Conservation (phyloP, 2,329 filamentous ascomycete genomes). For the Fusarium neocosmosporiellum region DNA sequence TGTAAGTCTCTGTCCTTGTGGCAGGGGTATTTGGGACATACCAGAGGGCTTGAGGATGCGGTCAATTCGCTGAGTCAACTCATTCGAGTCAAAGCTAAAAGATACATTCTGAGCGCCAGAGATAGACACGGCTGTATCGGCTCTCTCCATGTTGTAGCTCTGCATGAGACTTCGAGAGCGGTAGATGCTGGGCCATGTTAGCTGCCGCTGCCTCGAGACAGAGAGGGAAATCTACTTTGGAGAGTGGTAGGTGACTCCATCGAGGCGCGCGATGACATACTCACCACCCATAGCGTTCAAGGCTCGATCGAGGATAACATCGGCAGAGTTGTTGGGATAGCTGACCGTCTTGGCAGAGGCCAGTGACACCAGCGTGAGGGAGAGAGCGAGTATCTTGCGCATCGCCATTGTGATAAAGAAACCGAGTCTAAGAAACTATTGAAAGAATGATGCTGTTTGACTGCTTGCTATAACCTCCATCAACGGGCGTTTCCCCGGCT, state of each 20-base stretch:
- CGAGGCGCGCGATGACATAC: neutral
- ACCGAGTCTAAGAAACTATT: neutral
- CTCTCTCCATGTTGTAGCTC: conserved; percentile 14
- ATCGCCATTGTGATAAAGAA: neutral
- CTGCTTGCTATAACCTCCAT: neutral
- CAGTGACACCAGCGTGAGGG: neutral
- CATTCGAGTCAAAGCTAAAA: conserved; percentile 3
- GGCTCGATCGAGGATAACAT: conserved; percentile 1
- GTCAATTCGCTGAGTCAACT: conserved; percentile 15
- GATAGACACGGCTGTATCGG: conserved; percentile 13
- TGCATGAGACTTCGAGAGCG: conserved; percentile 30
- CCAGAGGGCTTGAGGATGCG: conserved; percentile 11
- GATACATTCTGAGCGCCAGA: conserved; percentile 25
- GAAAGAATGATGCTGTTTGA: neutral
- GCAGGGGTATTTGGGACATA: neutral
- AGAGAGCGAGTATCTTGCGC: conserved; percentile 3
- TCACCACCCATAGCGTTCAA: conserved; percentile 15
- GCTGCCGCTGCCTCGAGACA: neutral
- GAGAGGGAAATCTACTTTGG: neutral
- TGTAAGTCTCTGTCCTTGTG: neutral
- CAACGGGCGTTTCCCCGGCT: neutral
- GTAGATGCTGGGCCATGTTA: conserved; percentile 5
- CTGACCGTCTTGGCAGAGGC: neutral
- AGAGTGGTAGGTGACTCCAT: conserved; percentile 16
- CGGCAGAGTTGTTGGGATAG: neutral